phyloP scores from a whole-genome alignment of 805 yeast genomes.

The Phaffomyces antillensis region DNA sequence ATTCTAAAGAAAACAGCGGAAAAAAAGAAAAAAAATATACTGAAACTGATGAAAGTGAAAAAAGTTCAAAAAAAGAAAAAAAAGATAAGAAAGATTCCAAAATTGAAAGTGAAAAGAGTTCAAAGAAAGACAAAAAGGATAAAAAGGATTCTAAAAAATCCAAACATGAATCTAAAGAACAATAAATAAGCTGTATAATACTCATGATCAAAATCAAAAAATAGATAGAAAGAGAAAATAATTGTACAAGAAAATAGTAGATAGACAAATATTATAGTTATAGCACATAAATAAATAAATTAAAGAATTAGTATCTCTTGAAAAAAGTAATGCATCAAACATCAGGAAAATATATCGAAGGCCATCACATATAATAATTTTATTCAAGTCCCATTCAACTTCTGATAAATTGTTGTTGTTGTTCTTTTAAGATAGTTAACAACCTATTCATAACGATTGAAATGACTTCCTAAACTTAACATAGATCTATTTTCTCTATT shows the following conservation, averaged over 20 bases:
- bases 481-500: constrained; percentile 22
- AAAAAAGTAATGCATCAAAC: too few relatives aligned
- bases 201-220: not conserved
- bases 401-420: not conserved
- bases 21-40: too few relatives aligned
- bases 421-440: not conserved
- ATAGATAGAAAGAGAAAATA: not conserved
- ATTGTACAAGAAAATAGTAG: too few relatives aligned
- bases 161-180: not conserved
- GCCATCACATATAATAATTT: too few relatives aligned
- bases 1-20: too few relatives aligned
- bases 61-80: not conserved
- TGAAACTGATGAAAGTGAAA: too few relatives aligned
- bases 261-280: not conserved
- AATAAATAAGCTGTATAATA: not conserved
- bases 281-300: not conserved
- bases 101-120: too few relatives aligned
- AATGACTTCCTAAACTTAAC: constrained; percentile 19
- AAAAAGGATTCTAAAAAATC: not conserved
- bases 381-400: too few relatives aligned
- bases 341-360: too few relatives aligned
- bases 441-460: constrained; percentile 19
- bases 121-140: not conserved
- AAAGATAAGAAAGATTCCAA: not conserved
- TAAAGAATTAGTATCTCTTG: not conserved